Evolutionary conservation across 495 filamentous ascomycete species (phyloP).

Genomic region (Penicillium argentinense): DNA sequence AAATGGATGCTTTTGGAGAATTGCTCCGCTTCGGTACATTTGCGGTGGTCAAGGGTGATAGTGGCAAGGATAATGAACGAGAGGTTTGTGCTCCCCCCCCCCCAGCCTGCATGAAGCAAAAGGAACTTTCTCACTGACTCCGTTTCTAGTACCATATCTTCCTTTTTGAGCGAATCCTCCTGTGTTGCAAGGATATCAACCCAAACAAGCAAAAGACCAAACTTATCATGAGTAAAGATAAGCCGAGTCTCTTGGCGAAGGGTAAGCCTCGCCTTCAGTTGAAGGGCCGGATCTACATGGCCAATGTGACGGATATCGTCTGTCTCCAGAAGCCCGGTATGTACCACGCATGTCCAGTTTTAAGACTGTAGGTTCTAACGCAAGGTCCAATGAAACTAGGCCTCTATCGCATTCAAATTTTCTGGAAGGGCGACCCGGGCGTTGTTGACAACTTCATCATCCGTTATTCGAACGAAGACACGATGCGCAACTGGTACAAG

Average conservation of each 20-base stretch:
- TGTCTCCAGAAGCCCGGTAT: conserved; percentile 81
- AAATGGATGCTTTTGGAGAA: conserved; percentile 85
- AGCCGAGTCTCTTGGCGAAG: conserved; percentile 69
- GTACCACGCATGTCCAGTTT: conserved; percentile 13
- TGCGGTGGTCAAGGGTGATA: conserved; percentile 84
- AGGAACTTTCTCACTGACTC: background rate
- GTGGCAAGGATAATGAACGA: conserved; percentile 74
- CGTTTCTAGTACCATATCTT: conserved; percentile 86
- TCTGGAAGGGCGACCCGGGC: conserved; percentile 95
- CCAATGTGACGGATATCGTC: conserved; percentile 93
- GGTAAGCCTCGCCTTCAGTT: conserved; percentile 81
- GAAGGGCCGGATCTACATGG: conserved; percentile 98
- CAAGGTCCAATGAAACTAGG: conserved; percentile 53
- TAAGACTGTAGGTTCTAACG: no score
- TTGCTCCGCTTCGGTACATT: conserved; percentile 90
- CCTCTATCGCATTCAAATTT: conserved; percentile 93
- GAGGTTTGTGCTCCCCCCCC: conserved; percentile 52
- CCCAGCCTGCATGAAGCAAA: background rate
- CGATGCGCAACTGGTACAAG: conserved; percentile 85
- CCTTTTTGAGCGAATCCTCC: conserved; percentile 90
- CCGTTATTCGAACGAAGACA: conserved; percentile 83
- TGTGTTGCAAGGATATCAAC: conserved; percentile 95
- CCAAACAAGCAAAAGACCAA: conserved; percentile 81
- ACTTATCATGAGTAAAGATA: conserved; percentile 61
- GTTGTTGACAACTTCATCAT: conserved; percentile 97